A percentile compares a stretch with the other conserved stretches of the same genome.
These are phyloP conservation scores for Tephrocybe sp. DNA, from an alignment of 768 basidiomycete species.

Conservation along the genomic window DNA sequence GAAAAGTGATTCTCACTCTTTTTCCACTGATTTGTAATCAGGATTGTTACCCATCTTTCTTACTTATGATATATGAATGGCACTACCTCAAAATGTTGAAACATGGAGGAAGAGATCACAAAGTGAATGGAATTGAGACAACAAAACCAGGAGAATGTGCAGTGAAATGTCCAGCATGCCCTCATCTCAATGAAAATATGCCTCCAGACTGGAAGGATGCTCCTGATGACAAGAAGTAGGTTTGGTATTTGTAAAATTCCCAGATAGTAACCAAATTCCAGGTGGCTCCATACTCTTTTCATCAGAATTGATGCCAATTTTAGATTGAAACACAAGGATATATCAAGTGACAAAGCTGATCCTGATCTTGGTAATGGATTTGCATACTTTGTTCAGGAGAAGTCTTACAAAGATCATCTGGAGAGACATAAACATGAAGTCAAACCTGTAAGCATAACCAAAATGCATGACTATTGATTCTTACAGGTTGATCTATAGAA, in stretches of 20 bases:
- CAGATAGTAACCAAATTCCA: neutral
- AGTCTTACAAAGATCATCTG: conserved; percentile 22
- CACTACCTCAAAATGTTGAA: conserved; percentile 15
- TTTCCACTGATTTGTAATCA: neutral
- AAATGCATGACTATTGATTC: too few relatives aligned
- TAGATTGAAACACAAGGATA: conserved; percentile 7
- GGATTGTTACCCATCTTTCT: neutral
- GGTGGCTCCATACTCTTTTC: conserved; percentile 25
- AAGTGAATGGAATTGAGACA: conserved; percentile 8
- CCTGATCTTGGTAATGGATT: conserved; percentile 9
- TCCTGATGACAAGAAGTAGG: conserved; percentile 12
- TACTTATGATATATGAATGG: conserved; percentile 9
- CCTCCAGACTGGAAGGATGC: conserved; percentile 20
- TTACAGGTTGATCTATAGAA: too few relatives aligned
- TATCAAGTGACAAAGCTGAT: conserved; percentile 8
- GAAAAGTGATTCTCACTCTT: too few relatives aligned
- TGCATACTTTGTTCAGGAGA: conserved; percentile 16
- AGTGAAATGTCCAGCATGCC: conserved; percentile 27
- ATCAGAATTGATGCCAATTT: conserved; percentile 10
- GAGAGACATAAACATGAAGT: conserved; percentile 15
- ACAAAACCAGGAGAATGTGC: conserved; percentile 20
- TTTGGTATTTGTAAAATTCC: neutral
- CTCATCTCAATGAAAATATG: conserved; percentile 23
- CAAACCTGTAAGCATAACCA: conserved; percentile 25
- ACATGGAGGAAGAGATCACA: conserved; percentile 12